Base-by-base conservation (phyloP, 1,284 basidiomycete genomes). In the Filobasidium uniguttulatum region DNA sequence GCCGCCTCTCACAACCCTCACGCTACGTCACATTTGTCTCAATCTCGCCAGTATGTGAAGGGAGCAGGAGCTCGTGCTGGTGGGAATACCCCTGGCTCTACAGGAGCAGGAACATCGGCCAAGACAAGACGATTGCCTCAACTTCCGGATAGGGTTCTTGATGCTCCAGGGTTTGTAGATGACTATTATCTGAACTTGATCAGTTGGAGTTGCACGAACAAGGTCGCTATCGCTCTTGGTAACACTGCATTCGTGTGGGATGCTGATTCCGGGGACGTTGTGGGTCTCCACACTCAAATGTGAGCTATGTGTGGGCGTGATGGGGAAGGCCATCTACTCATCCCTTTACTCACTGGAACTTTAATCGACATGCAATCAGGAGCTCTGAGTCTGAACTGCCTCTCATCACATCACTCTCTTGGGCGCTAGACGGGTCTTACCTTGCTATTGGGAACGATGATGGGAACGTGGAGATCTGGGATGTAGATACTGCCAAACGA, bases 161-260 rank as follows among this genome's bases (percentile, higher is more conserved):
- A 98, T 61, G 94, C 94, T 0, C 90, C 91, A 0, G 88, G 86
- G 1, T 84, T 96, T 73, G 77, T 85, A 35, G 89, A 97, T 59
- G 94, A 99, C 69, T 98, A 94, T 68, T 98, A 99, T 66, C 80
- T 96, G 60, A 98, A 98, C 66, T 74, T 98, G 30, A 70, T 97
- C 50, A 78, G 83, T 37, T 99, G 93, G 93, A 85, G 83, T 31
- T 75, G 75, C 28, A 78, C 79, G 52, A 97, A 98, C 68, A 72
- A 82, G 29, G 79, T 97, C 3, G 88, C 85, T 1, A 89, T 96
- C 52, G 90, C 85, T 0, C 77, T 96, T 3, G 83, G 80, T 26
- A 78, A 82, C 37, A 75, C 76, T 45, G 84, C 83, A 0, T 97
- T 91, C 67, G 78, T 93, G 48, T 98, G 93, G 94, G 83, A 81